Percentiles rank a stretch among this genome's conserved stretches.
phyloP scores from a whole-genome alignment of 805 yeast genomes.

The Candida wancherniae region DNA sequence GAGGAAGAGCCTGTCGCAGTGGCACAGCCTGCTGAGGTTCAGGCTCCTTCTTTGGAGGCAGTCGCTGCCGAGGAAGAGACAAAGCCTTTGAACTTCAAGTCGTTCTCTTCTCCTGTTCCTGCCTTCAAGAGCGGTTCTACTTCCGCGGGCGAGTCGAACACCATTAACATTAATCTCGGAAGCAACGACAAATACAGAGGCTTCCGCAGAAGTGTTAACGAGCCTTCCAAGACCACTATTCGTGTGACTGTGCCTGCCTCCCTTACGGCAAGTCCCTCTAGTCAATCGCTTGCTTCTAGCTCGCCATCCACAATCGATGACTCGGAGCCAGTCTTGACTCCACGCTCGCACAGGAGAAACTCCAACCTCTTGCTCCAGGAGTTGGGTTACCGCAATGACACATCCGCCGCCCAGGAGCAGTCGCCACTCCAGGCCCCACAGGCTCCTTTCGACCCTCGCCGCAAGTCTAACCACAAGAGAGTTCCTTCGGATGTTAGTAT shows the following conservation, averaged over 20 bases:
- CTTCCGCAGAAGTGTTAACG: slow-evolving; percentile 33
- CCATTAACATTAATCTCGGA: slow-evolving; percentile 24
- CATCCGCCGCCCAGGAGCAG: slow-evolving; percentile 1
- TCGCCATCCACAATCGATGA: slow-evolving; percentile 10
- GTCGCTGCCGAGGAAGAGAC: slow-evolving; percentile 15
- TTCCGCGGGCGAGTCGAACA: slow-evolving; percentile 2
- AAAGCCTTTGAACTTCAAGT: slow-evolving; percentile 21
- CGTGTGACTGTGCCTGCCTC: slow-evolving; percentile 4
- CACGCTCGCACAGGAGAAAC: slow-evolving; percentile 23
- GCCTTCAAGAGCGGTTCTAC: slow-evolving; percentile 1
- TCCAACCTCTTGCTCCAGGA: slow-evolving; percentile 7
- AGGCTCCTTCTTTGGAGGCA: slow-evolving; percentile 4
- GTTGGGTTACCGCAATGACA: slow-evolving; percentile 8
- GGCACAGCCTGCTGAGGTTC: slow-evolving; percentile 1
- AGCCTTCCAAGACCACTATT: slow-evolving; percentile 4
- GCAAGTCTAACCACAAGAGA: slow-evolving; percentile 16
- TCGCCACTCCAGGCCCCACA: slow-evolving; percentile 1
- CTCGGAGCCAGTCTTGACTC: slow-evolving; percentile 22
- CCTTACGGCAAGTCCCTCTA: slow-evolving; percentile 1
- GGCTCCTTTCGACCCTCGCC: slow-evolving; percentile 15
- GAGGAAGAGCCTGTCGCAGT: slow-evolving; percentile 21
- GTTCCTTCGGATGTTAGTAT: slow-evolving; percentile 12
- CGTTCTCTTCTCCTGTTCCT: slow-evolving; percentile 8
- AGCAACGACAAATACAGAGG: slow-evolving; percentile 37
- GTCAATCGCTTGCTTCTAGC: slow-evolving; percentile 12